Evolutionary conservation across 2,329 filamentous ascomycete genomes (phyloP).

Genomic region (Plectosphaerella plurivora): DNA sequence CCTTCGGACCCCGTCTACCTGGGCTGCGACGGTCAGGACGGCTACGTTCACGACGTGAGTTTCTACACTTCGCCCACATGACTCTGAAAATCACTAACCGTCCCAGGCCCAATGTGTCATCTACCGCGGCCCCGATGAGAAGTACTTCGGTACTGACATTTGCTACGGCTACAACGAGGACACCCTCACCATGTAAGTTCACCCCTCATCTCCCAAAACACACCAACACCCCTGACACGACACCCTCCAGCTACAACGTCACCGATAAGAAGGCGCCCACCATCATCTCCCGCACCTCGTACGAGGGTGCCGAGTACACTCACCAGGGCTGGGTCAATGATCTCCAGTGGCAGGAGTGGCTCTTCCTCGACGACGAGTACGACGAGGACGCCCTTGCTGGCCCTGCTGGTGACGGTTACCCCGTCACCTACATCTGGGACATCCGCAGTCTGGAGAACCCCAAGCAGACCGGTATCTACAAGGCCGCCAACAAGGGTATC

Average conservation of each 20-base stretch:
- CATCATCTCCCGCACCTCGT: constrained; percentile 48
- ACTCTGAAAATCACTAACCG: not conserved
- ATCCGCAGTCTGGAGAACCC: constrained; percentile 35
- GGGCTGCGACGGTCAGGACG: constrained; percentile 41
- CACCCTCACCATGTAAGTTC: constrained; percentile 36
- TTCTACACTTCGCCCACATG: not conserved
- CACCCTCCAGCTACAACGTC: constrained; percentile 34
- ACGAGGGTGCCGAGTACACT: constrained; percentile 52
- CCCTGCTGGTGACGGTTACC: constrained; percentile 33
- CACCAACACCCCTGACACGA: not conserved
- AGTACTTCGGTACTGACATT: constrained; percentile 41
- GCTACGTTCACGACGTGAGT: constrained; percentile 42
- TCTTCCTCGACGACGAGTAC: constrained; percentile 45
- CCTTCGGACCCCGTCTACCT: constrained; percentile 42
- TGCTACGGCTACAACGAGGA: constrained; percentile 53
- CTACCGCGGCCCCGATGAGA: constrained; percentile 42
- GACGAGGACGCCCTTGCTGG: constrained; percentile 37
- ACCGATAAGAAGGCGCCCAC: constrained; percentile 40
- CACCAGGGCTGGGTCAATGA: constrained; percentile 52
- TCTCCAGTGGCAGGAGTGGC: constrained; percentile 27
- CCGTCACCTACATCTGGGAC: constrained; percentile 46
- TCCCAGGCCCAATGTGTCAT: constrained; percentile 48
- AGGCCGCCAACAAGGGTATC: constrained; percentile 27
- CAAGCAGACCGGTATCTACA: constrained; percentile 35
- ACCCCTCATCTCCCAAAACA: not conserved